Evolutionary conservation across 2,329 filamentous ascomycete species (phyloP), one percentile per base, ranked within the genome.

Genomic region (Ciborinia camelliae): DNA sequence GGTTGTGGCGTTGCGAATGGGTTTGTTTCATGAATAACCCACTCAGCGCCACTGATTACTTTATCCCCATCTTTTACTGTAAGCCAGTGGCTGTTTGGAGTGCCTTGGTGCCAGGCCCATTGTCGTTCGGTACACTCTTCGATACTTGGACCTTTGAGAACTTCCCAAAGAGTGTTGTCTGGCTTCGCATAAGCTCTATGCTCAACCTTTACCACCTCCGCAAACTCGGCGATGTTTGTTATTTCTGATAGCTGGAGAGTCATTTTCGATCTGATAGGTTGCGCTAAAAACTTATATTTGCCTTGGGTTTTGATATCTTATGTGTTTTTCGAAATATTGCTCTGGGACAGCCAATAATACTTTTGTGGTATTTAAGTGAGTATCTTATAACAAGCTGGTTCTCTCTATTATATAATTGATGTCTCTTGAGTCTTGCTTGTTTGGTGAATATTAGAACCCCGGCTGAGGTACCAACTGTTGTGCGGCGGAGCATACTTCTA

Each of bases 131-230:
- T 20, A 39, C 30, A 55, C 20, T 55, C 51, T 14, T 55, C n/a
- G 14, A 47, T 37, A 14, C 4, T 28, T 4, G 23, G n/a, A 32
- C 15, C 41, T 57, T 57, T 55, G 4, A 57, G 43, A n/a, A 37
- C 15, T 57, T 57, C 39, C 61, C 39, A 63, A n/a, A 57, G 28
- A 12, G 10, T 43, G 20, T 63, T 47, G 12, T 12, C 15, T 47
- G 61, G 51, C 15, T 9, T 35, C 1, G 50, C 47, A 18, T 54
- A 62, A n/a, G 60, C 50, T 62, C 18, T 52, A 41, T 62, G 32
- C 47, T 52, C 47, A 26, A 59, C 30, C 9, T 30, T 23, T 4
- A 59, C 39, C 20, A 59, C 14, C 30, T 23, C 39, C 12, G 41
- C 5, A 26, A 59, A 59, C 3, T 59, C 41, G 7, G 18, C 39